Conservation (phyloP, 129 eudicot species). For the Lactuca sativa region DNA sequence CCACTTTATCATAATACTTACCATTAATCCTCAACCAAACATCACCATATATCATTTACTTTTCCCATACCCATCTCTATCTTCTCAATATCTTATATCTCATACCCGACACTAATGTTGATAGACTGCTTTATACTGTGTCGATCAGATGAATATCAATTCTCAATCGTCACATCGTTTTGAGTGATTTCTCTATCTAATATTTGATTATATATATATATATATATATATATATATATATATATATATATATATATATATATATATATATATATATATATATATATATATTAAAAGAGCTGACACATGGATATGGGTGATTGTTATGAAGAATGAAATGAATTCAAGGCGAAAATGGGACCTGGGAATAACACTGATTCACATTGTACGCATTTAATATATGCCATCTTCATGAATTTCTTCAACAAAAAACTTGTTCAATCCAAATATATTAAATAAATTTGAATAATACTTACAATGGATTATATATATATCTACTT, state of each 20-base stretch:
- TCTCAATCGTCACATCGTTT: not conserved
- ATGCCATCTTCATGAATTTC: conserved; percentile 11
- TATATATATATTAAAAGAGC: not conserved
- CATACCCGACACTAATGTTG: not conserved
- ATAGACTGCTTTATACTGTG: not conserved
- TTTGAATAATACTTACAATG: conserved; percentile 35
- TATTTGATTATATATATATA: not conserved
- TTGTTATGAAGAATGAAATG: conserved; percentile 19
- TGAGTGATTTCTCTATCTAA: too few relatives aligned
- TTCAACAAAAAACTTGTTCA: conserved; percentile 17
- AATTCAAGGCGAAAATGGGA: conserved; percentile 19
- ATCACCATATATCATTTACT: not conserved
- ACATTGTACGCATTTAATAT: conserved; percentile 24
- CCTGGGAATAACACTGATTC: conserved; percentile 23
- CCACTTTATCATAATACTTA: conserved; percentile 4
- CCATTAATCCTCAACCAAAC: not conserved
- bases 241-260: not conserved
- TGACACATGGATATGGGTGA: conserved; percentile 25
- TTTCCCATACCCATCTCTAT: not conserved
- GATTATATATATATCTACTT: conserved; percentile 39
- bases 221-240: not conserved
- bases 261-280: not conserved
- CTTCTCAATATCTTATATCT: not conserved
- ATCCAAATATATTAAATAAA: not conserved
- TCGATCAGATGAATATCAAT: not conserved